Evolutionary conservation across 2,329 filamentous ascomycete genomes (phyloP).

Genomic region (Microthyrium microscopicum): DNA sequence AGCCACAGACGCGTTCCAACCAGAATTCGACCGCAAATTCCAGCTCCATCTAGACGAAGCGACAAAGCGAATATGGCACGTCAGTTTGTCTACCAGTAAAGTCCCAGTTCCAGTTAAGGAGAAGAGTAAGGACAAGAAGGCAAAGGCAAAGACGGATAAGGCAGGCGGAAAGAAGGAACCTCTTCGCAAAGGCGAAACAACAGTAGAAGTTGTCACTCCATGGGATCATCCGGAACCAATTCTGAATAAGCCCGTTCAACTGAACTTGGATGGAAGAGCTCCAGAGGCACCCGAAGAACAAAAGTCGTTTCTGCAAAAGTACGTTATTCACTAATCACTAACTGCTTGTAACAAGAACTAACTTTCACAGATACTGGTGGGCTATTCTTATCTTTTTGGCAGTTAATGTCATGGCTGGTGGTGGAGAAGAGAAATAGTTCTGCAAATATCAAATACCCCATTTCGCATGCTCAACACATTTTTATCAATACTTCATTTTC

Average conservation of each 20-base stretch:
- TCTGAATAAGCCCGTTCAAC: slow-evolving; percentile 36
- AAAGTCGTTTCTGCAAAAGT: slow-evolving; percentile 36
- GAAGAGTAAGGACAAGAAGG: too few relatives aligned
- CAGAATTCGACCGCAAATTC: slow-evolving; percentile 3
- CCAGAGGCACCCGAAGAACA: slow-evolving; percentile 26
- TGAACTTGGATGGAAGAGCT: slow-evolving; percentile 39
- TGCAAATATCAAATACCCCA: too few relatives aligned
- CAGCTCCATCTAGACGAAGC: slow-evolving; percentile 4
- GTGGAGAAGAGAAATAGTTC: slow-evolving; percentile 18
- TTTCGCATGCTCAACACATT: too few relatives aligned
- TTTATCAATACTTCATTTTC: too few relatives aligned
- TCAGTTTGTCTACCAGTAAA: slow-evolving; percentile 2
- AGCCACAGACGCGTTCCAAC: slow-evolving; percentile 1
- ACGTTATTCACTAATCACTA: slow-evolving; percentile 12
- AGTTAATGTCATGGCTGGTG: slow-evolving; percentile 28
- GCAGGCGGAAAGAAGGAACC: too few relatives aligned
- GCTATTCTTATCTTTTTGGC: slow-evolving; percentile 29
- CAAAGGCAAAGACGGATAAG: not conserved
- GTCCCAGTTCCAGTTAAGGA: not conserved
- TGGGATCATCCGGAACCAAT: slow-evolving; percentile 23
- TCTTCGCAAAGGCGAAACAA: too few relatives aligned
- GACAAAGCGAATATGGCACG: slow-evolving; percentile 1
- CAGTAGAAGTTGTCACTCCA: slow-evolving; percentile 10
- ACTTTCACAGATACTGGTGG: slow-evolving; percentile 31
- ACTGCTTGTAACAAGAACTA: not conserved